Conservation (phyloP, 371 early-diverging fungal species). For the Mucor velutinosus region DNA sequence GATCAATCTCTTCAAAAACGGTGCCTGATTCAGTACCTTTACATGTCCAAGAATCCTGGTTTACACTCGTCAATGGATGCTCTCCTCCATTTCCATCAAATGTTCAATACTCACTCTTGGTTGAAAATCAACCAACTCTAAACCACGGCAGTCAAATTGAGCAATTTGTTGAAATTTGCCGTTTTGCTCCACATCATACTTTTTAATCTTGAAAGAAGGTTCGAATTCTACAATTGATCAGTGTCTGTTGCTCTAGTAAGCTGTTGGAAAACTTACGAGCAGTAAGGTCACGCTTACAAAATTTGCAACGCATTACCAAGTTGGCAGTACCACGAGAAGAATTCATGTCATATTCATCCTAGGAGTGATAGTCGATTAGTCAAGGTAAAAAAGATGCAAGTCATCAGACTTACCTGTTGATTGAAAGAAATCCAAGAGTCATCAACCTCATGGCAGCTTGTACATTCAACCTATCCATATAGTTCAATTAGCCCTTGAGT, state of each 20-base stretch:
- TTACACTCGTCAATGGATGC: neutral
- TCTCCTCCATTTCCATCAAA: neutral
- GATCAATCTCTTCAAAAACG: constrained; percentile 78
- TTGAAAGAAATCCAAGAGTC: constrained; percentile 78
- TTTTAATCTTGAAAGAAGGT: constrained; percentile 50
- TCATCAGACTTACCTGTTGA: constrained; percentile 41
- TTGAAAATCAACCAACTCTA: constrained; percentile 82
- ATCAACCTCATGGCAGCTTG: constrained; percentile 80
- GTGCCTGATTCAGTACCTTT: constrained; percentile 75
- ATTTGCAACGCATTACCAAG: constrained; percentile 92
- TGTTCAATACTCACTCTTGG: constrained; percentile 58
- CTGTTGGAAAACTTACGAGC: constrained; percentile 47
- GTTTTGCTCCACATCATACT: constrained; percentile 65
- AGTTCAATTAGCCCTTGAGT: neutral
- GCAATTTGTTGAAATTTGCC: constrained; percentile 68
- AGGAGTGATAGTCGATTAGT: neutral
- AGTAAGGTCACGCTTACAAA: constrained; percentile 82
- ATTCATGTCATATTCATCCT: constrained; percentile 47
- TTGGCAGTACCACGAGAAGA: constrained; percentile 82
- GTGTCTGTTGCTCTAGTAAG: neutral
- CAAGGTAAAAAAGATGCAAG: neutral
- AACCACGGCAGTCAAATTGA: constrained; percentile 83
- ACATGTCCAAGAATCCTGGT: constrained; percentile 74
- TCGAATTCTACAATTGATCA: constrained; percentile 53
- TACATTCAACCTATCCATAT: constrained; percentile 68